Base-by-base conservation (phyloP, 2,329 filamentous ascomycete species). In the Plenodomus lindquistii region DNA sequence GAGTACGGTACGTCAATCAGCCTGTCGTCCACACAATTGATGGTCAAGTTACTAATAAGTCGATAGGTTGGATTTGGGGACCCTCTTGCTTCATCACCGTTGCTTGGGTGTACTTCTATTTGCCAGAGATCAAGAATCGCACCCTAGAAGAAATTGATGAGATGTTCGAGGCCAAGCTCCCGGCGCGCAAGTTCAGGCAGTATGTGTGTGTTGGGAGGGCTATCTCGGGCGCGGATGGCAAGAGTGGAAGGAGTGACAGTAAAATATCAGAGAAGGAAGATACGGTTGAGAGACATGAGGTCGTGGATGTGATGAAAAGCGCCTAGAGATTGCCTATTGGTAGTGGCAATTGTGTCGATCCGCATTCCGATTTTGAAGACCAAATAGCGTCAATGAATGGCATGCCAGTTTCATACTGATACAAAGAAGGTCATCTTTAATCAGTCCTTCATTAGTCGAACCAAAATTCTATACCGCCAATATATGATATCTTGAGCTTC, bases 1-100 rank as follows among this genome's bases (percentile, higher is more conserved):
- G 82, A 79, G 59, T 84, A 84, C 43, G 64, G 64, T 65, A 62
- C 17, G 59, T 45, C 18, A 11, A 6, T 1, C 8, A 9, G 3
- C 15, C n/a, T n/a, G n/a, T n/a, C n/a, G n/a, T n/a, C 13, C 31
- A 34, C 22, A 24, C 27, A 11, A 8, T 13, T 13, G 15, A 31
- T 5, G 5, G 11, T 11, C 27, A 31, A 8, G 27, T 24, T 24
- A 10, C 27, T 31, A 31, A 31, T 31, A 7, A 4, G 4, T 31
- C 27, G 27, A 7, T 31, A 66, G 66, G 65, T 37, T 69, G 65
- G 62, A 67, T 69, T 24, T 69, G 66, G 66, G 65, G 60, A 3
- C 64, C 65, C 1, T 63, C 60, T 0, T 68, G 65, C 77, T 79
- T 47, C 79, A 50, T 62, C 51, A 65, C 56, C 40, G 68, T 62